Conservation (phyloP, 176 grass and related monocot species). For the Carex myosuroides region DNA sequence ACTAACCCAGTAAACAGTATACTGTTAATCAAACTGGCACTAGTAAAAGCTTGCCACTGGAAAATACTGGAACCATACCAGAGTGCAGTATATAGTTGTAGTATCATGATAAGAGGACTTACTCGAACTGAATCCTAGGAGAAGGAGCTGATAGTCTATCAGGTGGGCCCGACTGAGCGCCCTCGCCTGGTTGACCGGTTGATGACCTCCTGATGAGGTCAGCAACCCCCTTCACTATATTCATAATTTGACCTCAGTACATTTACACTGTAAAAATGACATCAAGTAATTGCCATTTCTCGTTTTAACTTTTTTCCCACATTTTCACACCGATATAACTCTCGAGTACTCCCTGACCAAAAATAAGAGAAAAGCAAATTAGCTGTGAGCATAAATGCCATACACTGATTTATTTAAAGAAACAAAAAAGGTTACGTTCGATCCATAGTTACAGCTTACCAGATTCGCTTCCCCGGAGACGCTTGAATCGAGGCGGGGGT, state of each 20-base stretch:
- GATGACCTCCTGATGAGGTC: slow-evolving; percentile 79
- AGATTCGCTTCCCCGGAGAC: neutral
- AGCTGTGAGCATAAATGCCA: neutral
- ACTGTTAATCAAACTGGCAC: neutral
- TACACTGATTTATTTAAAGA: neutral
- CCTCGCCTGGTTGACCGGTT: slow-evolving; percentile 19
- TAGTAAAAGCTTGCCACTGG: neutral
- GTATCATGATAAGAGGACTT: neutral
- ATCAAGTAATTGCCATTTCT: neutral
- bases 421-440: neutral
- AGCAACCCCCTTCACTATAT: slow-evolving; percentile 76
- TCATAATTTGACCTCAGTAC: slow-evolving; percentile 37
- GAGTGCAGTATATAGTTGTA: slow-evolving; percentile 4
- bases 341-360: neutral
- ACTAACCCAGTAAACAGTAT: neutral
- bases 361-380: neutral
- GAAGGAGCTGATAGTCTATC: slow-evolving; percentile 32
- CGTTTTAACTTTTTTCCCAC: neutral
- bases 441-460: neutral
- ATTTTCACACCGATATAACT: neutral
- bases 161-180: slow-evolving; percentile 5
- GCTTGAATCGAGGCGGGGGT: neutral
- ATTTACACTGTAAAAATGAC: neutral
- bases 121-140: slow-evolving; percentile 66
- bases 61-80: neutral